Evolutionary conservation across 1,284 basidiomycete species (phyloP).

Genomic region (Pyrrhoderma noxium): DNA sequence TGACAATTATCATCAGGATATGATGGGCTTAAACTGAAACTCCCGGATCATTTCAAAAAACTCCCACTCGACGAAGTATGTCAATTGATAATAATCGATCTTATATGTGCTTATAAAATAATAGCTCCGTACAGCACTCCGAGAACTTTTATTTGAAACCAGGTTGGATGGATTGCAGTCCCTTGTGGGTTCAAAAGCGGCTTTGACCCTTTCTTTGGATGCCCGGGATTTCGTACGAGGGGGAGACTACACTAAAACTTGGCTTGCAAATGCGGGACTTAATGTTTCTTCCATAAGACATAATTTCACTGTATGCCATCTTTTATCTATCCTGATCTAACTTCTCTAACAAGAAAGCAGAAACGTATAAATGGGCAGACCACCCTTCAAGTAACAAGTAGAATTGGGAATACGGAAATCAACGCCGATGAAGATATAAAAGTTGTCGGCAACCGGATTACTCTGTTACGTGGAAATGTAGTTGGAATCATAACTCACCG

Average conservation of each 20-base stretch:
- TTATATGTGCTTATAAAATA: constrained; percentile 21
- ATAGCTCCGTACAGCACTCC: constrained; percentile 18
- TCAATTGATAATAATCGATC: neutral
- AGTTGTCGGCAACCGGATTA: neutral
- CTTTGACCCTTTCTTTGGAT: constrained; percentile 15
- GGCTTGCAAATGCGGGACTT: neutral
- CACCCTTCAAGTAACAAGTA: constrained; percentile 10
- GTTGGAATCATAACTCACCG: constrained; percentile 45
- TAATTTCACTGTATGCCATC: constrained; percentile 4
- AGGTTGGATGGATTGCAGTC: neutral
- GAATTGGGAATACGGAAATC: neutral
- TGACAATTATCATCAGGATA: constrained; percentile 28
- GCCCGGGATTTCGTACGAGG: constrained; percentile 11
- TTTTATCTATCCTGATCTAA: neutral
- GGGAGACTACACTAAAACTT: constrained; percentile 9
- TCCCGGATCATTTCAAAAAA: constrained; percentile 18
- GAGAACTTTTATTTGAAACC: constrained; percentile 4
- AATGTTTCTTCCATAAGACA: constrained; percentile 7
- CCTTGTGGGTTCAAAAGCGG: constrained; percentile 11
- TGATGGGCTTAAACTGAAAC: constrained; percentile 39
- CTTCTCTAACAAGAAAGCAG: neutral
- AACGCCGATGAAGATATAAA: neutral
- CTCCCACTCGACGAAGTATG: constrained; percentile 16
- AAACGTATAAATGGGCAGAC: constrained; percentile 12
- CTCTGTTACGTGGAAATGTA: constrained; percentile 29